Percentiles rank a stretch among this genome's conserved stretches.
These are phyloP conservation scores for Funneliformis caledonium DNA, from an alignment of 371 early-diverging fungal genomes.

Conservation along the genomic window DNA sequence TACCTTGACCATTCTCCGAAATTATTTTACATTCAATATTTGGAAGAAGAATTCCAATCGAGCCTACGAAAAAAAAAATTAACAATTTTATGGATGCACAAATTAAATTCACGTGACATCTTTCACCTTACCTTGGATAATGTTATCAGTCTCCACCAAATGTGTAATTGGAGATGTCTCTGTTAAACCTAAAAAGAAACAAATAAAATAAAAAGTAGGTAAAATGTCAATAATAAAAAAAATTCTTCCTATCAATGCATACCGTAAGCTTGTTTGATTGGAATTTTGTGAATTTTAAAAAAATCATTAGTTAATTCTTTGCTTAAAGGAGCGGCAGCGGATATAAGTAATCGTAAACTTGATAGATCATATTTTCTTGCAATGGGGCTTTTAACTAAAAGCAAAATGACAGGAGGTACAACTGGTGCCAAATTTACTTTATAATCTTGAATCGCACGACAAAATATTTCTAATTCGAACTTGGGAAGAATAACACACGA, in stretches of 20 bases:
- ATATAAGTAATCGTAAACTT: conserved; percentile 61
- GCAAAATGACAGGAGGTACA: conserved; percentile 79
- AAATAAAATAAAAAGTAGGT: background rate
- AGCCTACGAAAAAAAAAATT: background rate
- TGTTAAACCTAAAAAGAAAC: conserved; percentile 27
- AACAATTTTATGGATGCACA: background rate
- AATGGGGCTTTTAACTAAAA: conserved; percentile 64
- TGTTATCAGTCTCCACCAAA: background rate
- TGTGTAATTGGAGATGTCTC: conserved; percentile 37
- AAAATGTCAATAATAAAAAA: too few relatives aligned
- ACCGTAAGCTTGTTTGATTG: conserved; percentile 42
- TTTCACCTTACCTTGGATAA: background rate
- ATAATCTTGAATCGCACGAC: conserved; percentile 66
- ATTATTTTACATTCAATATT: conserved; percentile 47
- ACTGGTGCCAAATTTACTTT: conserved; percentile 71
- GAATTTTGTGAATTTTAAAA: background rate
- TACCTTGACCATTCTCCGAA: conserved; percentile 53
- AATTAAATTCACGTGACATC: conserved; percentile 34
- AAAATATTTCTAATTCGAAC: conserved; percentile 61
- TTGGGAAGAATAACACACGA: conserved; percentile 58
- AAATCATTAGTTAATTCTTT: conserved; percentile 46
- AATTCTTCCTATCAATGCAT: background rate
- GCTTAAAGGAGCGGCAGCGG: conserved; percentile 85
- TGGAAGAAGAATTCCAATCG: conserved; percentile 36
- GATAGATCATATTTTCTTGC: conserved; percentile 70